Evolutionary conservation across 2,329 filamentous ascomycete genomes (phyloP).

Genomic region (Claviceps monticola): DNA sequence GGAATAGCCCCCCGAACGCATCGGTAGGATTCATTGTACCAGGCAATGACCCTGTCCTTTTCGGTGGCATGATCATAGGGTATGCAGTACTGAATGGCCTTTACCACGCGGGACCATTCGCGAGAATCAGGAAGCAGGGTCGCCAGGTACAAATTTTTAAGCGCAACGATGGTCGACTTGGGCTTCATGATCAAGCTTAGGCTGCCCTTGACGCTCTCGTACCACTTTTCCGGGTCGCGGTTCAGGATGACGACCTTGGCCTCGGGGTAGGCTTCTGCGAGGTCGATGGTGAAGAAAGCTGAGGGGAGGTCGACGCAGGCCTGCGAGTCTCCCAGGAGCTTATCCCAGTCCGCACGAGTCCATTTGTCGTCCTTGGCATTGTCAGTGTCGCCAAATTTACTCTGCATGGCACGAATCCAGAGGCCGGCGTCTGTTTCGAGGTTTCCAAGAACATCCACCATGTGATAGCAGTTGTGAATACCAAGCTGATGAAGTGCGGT

Average conservation of each 20-base stretch:
- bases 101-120: slow-evolving; percentile 15
- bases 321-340: slow-evolving; percentile 30
- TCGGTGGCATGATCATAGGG: slow-evolving; percentile 19
- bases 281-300: slow-evolving; percentile 31
- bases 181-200: neutral
- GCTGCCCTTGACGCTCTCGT: slow-evolving; percentile 15
- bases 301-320: slow-evolving; percentile 42
- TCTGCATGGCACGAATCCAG: slow-evolving; percentile 20
- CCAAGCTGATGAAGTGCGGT: slow-evolving; percentile 13
- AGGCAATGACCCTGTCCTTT: slow-evolving; percentile 22
- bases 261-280: slow-evolving; percentile 20
- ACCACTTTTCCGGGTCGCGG: slow-evolving; percentile 26
- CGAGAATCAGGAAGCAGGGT: slow-evolving; percentile 14
- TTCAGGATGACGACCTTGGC: slow-evolving; percentile 26
- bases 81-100: slow-evolving; percentile 14
- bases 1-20: slow-evolving; percentile 22
- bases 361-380: slow-evolving; percentile 12
- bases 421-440: slow-evolving; percentile 11
- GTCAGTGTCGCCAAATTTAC: slow-evolving; percentile 16
- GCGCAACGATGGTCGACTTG: slow-evolving; percentile 2
- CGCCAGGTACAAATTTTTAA: slow-evolving; percentile 15
- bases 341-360: slow-evolving; percentile 29
- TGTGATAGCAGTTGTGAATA: slow-evolving; percentile 18
- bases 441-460: slow-evolving; percentile 11
- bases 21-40: slow-evolving; percentile 23